Base-by-base conservation (phyloP, 371 early-diverging fungal species). In the Mortierella sp. region DNA sequence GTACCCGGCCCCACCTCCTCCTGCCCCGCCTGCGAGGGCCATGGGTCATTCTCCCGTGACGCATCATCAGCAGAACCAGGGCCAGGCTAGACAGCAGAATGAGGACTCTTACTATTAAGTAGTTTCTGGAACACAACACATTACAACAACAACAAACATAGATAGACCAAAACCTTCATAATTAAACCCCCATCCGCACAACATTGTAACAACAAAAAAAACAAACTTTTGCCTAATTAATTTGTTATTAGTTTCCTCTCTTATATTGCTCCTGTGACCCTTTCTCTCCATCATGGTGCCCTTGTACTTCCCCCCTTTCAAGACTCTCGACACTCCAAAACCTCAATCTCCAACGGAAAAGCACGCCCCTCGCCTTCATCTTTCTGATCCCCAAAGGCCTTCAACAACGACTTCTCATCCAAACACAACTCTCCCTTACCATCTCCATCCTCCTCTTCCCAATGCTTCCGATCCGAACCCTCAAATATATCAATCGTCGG, bases 261-360 rank as follows among this genome's bases (percentile, higher is more conserved):
- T 50, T 13, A 10, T 14, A n/a, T 14, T 14, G 16, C 10, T n/a
- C n/a, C n/a, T n/a, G n/a, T n/a, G n/a, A n/a, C n/a, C n/a, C n/a
- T n/a, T n/a, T n/a, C n/a, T n/a, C n/a, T n/a, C n/a, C n/a, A n/a
- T n/a, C n/a, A n/a, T n/a, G n/a, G n/a, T n/a, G n/a, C n/a, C n/a
- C n/a, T n/a, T n/a, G n/a, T n/a, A n/a, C n/a, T n/a, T n/a, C n/a
- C n/a, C n/a, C n/a, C n/a, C 46, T 6, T 31, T 71, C 71, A 73
- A 55, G 43, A 73, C 34, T 43, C 21, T 43, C 53, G 37, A 55
- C 57, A 73, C 44, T 55, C 55, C 55, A 55, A 73, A 44, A 78
- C 64, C 31, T 78, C 78, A 21, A 78, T 19, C 6, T 53, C 16
- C 24, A 78, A 34, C 4, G 78, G 78, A 37, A 77, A 48, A 21